A percentile compares a stretch with the other conserved stretches of the same genome.
Conservation (phyloP, 2,329 filamentous ascomycete species). For the Ambrosiella cleistominuta region DNA sequence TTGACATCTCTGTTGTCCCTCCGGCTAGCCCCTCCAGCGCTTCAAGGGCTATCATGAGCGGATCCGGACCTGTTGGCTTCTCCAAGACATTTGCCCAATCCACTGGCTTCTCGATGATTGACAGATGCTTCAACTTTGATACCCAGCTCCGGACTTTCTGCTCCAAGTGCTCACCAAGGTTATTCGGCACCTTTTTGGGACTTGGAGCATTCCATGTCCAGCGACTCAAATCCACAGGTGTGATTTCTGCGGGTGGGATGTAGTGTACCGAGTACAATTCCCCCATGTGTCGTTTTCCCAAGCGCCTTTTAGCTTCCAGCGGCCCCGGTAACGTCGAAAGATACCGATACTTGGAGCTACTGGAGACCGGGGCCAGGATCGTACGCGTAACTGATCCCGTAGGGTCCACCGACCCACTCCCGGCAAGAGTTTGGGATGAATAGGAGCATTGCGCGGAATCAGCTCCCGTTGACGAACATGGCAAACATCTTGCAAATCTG, state of each 20-base stretch:
- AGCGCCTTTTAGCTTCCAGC: constrained; percentile 35
- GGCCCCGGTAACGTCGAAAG: constrained; percentile 33
- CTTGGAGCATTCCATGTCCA: constrained; percentile 37
- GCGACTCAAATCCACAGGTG: constrained; percentile 24
- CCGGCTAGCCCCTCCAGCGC: constrained; percentile 1
- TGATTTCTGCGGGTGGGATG: constrained; percentile 23
- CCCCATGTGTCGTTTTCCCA: constrained; percentile 36
- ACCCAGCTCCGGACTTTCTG: too few species aligned
- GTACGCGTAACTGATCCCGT: background rate
- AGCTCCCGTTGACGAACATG: background rate
- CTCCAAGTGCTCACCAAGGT: too few species aligned
- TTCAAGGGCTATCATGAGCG: background rate
- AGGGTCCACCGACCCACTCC: background rate
- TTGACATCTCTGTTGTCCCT: background rate
- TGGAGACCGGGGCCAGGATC: background rate
- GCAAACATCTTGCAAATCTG: background rate
- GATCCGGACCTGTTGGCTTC: constrained; percentile 2
- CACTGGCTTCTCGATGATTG: constrained; percentile 1
- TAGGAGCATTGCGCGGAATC: background rate
- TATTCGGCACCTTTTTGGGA: background rate
- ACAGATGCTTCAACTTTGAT: background rate
- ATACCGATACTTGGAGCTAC: background rate
- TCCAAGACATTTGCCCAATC: constrained; percentile 9
- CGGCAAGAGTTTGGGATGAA: background rate
- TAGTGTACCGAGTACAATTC: constrained; percentile 26